Evolutionary conservation across 2,329 filamentous ascomycete species (phyloP), one percentile per base, ranked within the genome.

Genomic region (Botrytis porri): DNA sequence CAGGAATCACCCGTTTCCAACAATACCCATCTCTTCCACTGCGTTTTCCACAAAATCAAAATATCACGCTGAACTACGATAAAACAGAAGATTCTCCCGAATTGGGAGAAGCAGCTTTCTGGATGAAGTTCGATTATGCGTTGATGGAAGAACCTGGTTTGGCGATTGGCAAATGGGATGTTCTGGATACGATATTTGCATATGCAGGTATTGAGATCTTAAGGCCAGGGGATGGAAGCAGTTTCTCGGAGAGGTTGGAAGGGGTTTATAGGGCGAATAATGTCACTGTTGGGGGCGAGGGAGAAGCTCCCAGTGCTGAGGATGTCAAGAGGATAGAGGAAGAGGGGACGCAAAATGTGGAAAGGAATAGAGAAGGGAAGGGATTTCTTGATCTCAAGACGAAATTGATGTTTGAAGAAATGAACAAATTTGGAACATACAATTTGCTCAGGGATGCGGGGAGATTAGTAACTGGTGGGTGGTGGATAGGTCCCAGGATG

Each of bases 401-500:
- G n/a, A 76, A 69, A 54, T 71, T 77, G 67, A 29, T 78, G 71
- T 72, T 75, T 37, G 70, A 76, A 70, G 74, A 80, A 75, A 77
- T 80, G 75, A 76, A 75, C 25, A 73, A 74, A 20, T 78, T 78
- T 74, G 79, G 77, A 14, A 77, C 75, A n/a, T 79, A 75, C 71
- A 74, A 74, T 67, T 57, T 79, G 64, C 70, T 80, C 45, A 78
- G 78, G 73, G 77, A 81, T 72, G 77, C 75, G 41, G 83, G 88
- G 10, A 85, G 86, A 74, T 75, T 82, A 60, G 66, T 79, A 8
- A 89, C 88, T 0, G 85, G 88, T 2, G 89, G 90, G 0, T 90
- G 88, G 87, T 92, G 89, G 89, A 76, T 88, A 76, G 90, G 89
- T 0, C 89, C 89, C 37, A 84, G 85, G 75, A 89, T 91, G 87